Percentiles rank a stretch among this genome's conserved stretches.
These are phyloP conservation scores for barrel medic (Medicago truncatula) DNA, from an alignment of 306 rosid genomes.

Conservation along the genomic window DNA sequence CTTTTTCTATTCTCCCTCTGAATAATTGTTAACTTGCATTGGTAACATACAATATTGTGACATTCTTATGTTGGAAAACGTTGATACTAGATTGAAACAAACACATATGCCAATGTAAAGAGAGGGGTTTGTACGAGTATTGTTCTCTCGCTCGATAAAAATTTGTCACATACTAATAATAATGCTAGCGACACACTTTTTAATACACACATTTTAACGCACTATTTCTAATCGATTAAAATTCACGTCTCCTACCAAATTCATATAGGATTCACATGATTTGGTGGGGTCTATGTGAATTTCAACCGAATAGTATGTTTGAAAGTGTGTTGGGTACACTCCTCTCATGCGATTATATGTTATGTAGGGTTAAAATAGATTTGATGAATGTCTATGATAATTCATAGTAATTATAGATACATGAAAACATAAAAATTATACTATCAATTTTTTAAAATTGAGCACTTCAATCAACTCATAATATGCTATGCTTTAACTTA, in stretches of 20 bases:
- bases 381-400: too few relatives aligned
- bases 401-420: background rate
- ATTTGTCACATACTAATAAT: background rate
- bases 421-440: background rate
- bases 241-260: too few relatives aligned
- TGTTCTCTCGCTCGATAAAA: background rate
- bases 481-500: background rate
- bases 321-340: too few relatives aligned
- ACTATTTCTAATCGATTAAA: too few relatives aligned
- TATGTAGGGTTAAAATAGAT: too few relatives aligned
- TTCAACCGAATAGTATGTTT: too few relatives aligned
- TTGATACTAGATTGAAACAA: background rate
- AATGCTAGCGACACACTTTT: too few relatives aligned
- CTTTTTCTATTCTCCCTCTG: constrained; percentile 22
- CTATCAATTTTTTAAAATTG: background rate
- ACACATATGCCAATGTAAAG: background rate
- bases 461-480: background rate
- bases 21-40: constrained; percentile 22
- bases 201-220: too few relatives aligned
- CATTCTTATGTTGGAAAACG: constrained; percentile 18
- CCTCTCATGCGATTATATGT: too few relatives aligned
- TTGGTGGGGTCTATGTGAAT: too few relatives aligned
- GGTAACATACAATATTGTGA: constrained; percentile 7
- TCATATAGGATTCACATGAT: too few relatives aligned
- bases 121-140: background rate